Base-by-base conservation (phyloP, 306 rosid genomes). In the Corylus americana region DNA sequence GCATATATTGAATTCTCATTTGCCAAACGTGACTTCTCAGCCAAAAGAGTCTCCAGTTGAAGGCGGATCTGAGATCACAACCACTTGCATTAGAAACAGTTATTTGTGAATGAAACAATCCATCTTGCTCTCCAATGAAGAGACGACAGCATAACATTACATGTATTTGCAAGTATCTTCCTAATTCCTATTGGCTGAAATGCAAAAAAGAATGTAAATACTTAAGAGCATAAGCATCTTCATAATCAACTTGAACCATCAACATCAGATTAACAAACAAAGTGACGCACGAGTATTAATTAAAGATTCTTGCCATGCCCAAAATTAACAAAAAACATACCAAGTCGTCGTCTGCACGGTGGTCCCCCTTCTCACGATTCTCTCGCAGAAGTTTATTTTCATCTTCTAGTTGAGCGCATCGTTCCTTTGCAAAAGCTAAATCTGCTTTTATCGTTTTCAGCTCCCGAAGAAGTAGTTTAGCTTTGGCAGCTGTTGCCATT, bases 401-500 rank as follows among this genome's bases (percentile, higher is more conserved):
- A 81, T 93, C 99, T 89, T 96, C 99, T 57, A 96, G 95, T 78
- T 96, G 99, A 74, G 99, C 47, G 85, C 92, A 89, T 54, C 99
- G 85, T 49, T 92, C 97, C 82, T 96, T 93, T 9, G 99, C 94
- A 82, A 96, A 96, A 69, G 93, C 90, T 74, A 96, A 76, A 80
- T 96, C 98, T 20, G 99, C 98, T 85, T 93, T 93, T 29, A 90
- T 88, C 1, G 99, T 93, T 90, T 96, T 96, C 86, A 91, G 94
- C 88, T 93, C 99, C 22, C 98, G 93, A 73, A 93, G 92, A 70
- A 96, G 92, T 80, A 93, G 58, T 85, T 96, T 96, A 73, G 99
- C 99, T 85, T 96, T 96, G 74, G 98, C 98, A 80, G 99, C 97
- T 29, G 99, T 93, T 51, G 99, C 99, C 99, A 96, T 85, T 29